Evolutionary conservation across 495 filamentous ascomycete species (phyloP).

Genomic region (Penicillium turbatum): DNA sequence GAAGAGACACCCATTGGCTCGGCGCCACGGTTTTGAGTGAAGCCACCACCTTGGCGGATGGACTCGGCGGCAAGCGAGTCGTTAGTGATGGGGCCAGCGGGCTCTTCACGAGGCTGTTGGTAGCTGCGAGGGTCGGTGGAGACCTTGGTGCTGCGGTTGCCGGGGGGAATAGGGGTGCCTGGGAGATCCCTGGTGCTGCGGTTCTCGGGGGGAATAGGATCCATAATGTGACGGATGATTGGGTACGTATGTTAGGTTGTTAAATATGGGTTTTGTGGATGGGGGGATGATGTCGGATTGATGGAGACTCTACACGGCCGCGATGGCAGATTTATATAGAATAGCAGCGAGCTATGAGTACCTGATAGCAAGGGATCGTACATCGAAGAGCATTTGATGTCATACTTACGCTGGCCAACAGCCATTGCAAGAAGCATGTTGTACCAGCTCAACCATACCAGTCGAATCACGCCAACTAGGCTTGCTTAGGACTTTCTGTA

Average conservation of each 20-base stretch:
- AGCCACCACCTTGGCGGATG: slow-evolving; percentile 46
- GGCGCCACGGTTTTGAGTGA: slow-evolving; percentile 48
- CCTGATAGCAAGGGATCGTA: neutral
- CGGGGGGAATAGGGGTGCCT: slow-evolving; percentile 40
- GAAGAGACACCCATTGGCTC: slow-evolving; percentile 47
- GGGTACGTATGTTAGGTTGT: neutral
- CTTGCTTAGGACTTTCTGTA: slow-evolving; percentile 6
- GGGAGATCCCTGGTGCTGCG: slow-evolving; percentile 45
- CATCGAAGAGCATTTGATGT: slow-evolving; percentile 28
- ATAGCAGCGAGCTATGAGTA: neutral
- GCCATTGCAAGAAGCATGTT: neutral
- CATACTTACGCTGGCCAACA: slow-evolving; percentile 30
- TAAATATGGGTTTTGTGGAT: neutral
- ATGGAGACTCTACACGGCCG: neutral
- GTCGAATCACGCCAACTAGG: slow-evolving; percentile 26
- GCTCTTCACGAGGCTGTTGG: slow-evolving; percentile 45
- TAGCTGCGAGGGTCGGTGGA: slow-evolving; percentile 47
- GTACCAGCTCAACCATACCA: slow-evolving; percentile 7
- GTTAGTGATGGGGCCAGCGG: slow-evolving; percentile 52
- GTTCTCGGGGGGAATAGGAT: no score
- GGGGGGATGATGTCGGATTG: slow-evolving; percentile 4
- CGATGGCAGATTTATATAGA: slow-evolving; percentile 25
- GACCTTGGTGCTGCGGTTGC: slow-evolving; percentile 42
- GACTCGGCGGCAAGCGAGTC: slow-evolving; percentile 67
- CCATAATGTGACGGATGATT: no score